Percentiles rank a stretch among this genome's conserved stretches.
phyloP scores from a whole-genome alignment of 2,329 filamentous ascomycete species.

The Colletotrichum cuscutae region DNA sequence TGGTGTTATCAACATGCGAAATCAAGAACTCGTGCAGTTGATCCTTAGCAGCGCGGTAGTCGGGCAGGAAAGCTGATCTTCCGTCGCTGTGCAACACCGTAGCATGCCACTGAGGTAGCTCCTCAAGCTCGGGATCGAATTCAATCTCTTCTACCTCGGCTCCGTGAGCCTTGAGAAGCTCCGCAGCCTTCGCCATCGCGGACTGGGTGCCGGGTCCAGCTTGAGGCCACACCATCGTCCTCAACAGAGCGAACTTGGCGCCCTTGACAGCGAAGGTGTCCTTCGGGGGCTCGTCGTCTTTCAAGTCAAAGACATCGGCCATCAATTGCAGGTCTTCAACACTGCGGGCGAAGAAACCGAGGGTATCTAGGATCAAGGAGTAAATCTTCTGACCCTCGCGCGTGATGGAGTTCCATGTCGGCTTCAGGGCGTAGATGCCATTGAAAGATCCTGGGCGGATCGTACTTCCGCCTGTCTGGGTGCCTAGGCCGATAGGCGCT shows the following conservation, averaged over 20 bases:
- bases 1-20: conserved; percentile 61
- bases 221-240: conserved; percentile 62
- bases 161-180: conserved; percentile 55
- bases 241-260: conserved; percentile 64
- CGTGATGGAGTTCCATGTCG: conserved; percentile 72
- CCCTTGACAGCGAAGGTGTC: conserved; percentile 51
- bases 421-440: conserved; percentile 73
- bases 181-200: conserved; percentile 53
- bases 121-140: conserved; percentile 59
- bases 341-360: conserved; percentile 69
- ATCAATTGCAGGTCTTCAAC: conserved; percentile 69
- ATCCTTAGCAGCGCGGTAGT: conserved; percentile 60
- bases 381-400: conserved; percentile 71
- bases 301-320: conserved; percentile 61
- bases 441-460: conserved; percentile 74
- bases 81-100: conserved; percentile 63
- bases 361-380: conserved; percentile 68
- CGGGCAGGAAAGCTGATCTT: conserved; percentile 61
- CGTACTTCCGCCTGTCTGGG: conserved; percentile 73
- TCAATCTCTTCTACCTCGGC: conserved; percentile 66
- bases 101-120: conserved; percentile 62
- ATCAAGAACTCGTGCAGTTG: conserved; percentile 57
- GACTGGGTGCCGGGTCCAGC: conserved; percentile 55
- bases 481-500: conserved; percentile 68
- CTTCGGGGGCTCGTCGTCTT: conserved; percentile 56